A percentile compares a stretch with the other conserved stretches of the same genome.
Conservation (phyloP, 768 basidiomycete genomes). For the Amanita polypyramis region DNA sequence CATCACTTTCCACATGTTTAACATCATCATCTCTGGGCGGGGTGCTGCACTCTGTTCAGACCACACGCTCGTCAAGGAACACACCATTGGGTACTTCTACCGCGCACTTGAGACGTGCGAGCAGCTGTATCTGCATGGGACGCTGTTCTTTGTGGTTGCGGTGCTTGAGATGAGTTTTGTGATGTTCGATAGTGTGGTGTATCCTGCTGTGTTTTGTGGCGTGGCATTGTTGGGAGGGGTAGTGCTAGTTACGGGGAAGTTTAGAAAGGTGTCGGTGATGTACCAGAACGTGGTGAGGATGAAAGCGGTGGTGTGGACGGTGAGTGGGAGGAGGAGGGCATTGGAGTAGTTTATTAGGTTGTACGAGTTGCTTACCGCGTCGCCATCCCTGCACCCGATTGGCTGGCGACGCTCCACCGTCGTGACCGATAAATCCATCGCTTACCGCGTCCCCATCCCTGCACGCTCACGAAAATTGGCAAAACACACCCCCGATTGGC, state of each 20-base stretch:
- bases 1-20: conserved; percentile 20
- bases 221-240: background rate
- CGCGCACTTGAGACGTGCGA: conserved; percentile 20
- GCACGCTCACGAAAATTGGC: no score
- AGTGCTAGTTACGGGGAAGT: background rate
- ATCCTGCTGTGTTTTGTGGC: conserved; percentile 16
- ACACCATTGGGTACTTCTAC: conserved; percentile 17
- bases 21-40: conserved; percentile 20
- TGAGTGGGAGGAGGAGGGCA: background rate
- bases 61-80: conserved; percentile 7
- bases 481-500: background rate
- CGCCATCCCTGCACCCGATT: background rate
- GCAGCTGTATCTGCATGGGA: conserved; percentile 22
- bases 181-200: conserved; percentile 19
- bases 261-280: conserved; percentile 1
- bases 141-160: conserved; percentile 17
- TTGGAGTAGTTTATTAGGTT: no score
- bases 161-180: conserved; percentile 19
- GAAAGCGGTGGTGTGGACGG: conserved; percentile 1
- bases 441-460: no score
- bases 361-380: no score
- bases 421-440: background rate
- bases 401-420: background rate
- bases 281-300: background rate
- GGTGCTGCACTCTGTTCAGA: conserved; percentile 17